phyloP scores from a whole-genome alignment of 352 stramenopile species.

The Globisporangium mamillatum region DNA sequence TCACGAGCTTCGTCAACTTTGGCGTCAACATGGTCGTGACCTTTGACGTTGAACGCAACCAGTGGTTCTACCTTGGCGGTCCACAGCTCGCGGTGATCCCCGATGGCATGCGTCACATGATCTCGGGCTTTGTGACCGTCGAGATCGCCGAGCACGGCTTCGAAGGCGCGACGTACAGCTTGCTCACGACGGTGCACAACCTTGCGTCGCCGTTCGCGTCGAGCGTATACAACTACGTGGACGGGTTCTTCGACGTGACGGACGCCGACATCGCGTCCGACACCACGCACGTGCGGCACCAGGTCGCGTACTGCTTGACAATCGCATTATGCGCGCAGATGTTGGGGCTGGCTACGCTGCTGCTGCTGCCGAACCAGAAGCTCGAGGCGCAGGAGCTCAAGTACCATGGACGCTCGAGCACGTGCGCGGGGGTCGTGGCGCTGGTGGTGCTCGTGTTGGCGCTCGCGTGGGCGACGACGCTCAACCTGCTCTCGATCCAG shows the following conservation, averaged over 20 bases:
- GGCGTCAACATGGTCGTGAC: constrained; percentile 46
- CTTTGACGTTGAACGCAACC: constrained; percentile 56
- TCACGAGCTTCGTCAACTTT: constrained; percentile 45
- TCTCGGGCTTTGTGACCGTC: constrained; percentile 59
- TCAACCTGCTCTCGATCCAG: constrained; percentile 64
- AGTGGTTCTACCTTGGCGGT: constrained; percentile 70
- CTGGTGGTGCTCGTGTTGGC: constrained; percentile 36
- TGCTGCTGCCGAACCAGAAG: constrained; percentile 63
- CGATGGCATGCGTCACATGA: constrained; percentile 58
- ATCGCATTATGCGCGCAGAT: constrained; percentile 31
- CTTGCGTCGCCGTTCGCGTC: constrained; percentile 52
- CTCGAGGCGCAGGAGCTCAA: constrained; percentile 59
- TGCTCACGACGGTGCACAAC: constrained; percentile 70
- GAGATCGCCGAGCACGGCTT: constrained; percentile 74
- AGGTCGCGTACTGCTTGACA: constrained; percentile 53
- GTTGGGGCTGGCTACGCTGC: constrained; percentile 40
- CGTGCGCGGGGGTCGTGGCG: constrained; percentile 33
- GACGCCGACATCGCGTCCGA: constrained; percentile 59
- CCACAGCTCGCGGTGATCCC: constrained; percentile 56
- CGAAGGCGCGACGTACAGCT: constrained; percentile 59
- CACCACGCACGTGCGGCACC: constrained; percentile 49
- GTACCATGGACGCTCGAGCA: constrained; percentile 44
- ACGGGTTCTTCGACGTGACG: constrained; percentile 53
- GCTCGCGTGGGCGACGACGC: constrained; percentile 46
- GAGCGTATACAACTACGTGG: constrained; percentile 52